A percentile compares a stretch with the other conserved stretches of the same genome.
Conservation (phyloP, 1,139 yeast genomes). For the Hemisphaericaspora xylanilytica region DNA sequence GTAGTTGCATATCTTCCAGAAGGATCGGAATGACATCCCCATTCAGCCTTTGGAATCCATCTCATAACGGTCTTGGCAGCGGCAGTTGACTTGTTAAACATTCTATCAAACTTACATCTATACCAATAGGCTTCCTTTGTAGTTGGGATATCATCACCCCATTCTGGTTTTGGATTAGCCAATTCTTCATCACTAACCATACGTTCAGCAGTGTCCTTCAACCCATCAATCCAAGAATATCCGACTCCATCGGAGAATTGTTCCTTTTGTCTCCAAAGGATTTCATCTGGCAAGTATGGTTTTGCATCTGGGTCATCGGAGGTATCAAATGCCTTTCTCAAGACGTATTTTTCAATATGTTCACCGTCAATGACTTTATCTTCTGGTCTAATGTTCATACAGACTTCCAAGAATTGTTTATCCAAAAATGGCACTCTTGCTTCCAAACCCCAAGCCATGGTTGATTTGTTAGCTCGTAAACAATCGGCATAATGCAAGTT, state of each 20-base stretch:
- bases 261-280: constrained; percentile 99
- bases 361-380: constrained; percentile 84
- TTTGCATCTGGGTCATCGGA: constrained; percentile 61
- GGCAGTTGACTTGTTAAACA: constrained; percentile 80
- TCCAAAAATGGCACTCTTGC: constrained; percentile 99
- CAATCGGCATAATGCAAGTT: constrained; percentile 97
- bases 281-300: constrained; percentile 94
- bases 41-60: constrained; percentile 99
- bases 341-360: constrained; percentile 86
- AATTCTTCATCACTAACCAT: constrained; percentile 86
- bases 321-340: constrained; percentile 97
- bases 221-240: constrained; percentile 97
- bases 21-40: constrained; percentile 99
- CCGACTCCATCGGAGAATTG: constrained; percentile 99
- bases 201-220: constrained; percentile 91
- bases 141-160: constrained; percentile 94
- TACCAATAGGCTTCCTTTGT: constrained; percentile 99
- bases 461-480: constrained; percentile 97
- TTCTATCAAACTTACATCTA: constrained; percentile 91
- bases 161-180: constrained; percentile 84
- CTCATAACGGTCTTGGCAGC: constrained; percentile 98
- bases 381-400: constrained; percentile 92
- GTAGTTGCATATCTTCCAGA: constrained; percentile 94
- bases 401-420: constrained; percentile 82
- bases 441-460: constrained; percentile 99